Conservation (phyloP, 1,139 yeast genomes). For the Kodamaea alishanica region DNA sequence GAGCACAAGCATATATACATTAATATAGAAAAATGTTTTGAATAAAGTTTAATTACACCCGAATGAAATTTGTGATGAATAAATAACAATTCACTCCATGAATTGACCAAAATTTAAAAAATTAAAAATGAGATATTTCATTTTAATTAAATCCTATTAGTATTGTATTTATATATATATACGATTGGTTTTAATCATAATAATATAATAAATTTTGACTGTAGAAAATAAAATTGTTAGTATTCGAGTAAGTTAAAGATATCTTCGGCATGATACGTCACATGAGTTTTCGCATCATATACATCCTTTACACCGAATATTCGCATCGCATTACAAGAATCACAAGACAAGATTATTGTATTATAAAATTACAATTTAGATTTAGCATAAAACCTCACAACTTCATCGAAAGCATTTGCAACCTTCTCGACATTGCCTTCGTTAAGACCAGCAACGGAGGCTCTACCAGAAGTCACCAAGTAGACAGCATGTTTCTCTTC, state of each 20-base stretch:
- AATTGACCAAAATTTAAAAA: too few relatives aligned
- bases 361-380: slow-evolving; percentile 27
- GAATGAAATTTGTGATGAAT: neutral
- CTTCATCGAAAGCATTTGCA: slow-evolving; percentile 80
- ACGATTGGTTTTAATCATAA: too few relatives aligned
- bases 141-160: too few relatives aligned
- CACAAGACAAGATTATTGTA: neutral
- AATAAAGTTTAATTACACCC: slow-evolving; percentile 7
- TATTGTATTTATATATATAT: too few relatives aligned
- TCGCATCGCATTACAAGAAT: neutral
- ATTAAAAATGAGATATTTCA: too few relatives aligned
- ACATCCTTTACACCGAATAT: neutral
- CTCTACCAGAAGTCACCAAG: slow-evolving; percentile 81
- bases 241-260: too few relatives aligned
- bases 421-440: slow-evolving; percentile 73
- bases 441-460: slow-evolving; percentile 91
- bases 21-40: slow-evolving; percentile 8
- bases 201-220: too few relatives aligned
- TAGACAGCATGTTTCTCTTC: slow-evolving; percentile 78
- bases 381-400: slow-evolving; percentile 46
- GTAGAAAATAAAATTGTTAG: too few relatives aligned
- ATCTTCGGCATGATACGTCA: too few relatives aligned
- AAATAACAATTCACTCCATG: neutral
- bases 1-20: neutral
- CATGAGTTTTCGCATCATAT: too few relatives aligned